Percentiles rank a stretch among this genome's conserved stretches.
Evolutionary conservation across 495 filamentous ascomycete species (phyloP).

Genomic region (Talaromyces trachyspermus): DNA sequence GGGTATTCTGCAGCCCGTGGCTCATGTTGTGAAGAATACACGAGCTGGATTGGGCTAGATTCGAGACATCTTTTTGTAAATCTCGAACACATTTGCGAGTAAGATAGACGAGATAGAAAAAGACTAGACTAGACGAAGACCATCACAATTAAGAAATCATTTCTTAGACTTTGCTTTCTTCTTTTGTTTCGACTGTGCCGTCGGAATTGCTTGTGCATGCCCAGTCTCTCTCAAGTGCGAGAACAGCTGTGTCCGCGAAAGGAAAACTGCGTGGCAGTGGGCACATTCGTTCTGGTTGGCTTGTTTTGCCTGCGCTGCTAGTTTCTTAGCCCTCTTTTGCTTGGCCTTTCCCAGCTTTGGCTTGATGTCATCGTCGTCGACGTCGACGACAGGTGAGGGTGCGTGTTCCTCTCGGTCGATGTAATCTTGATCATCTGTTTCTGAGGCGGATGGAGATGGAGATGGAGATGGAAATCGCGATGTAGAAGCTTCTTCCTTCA

Average conservation of each 20-base stretch:
- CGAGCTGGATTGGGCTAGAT: slow-evolving; percentile 73
- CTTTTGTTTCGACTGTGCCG: slow-evolving; percentile 13
- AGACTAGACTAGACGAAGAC: background rate
- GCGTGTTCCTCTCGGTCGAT: slow-evolving; percentile 10
- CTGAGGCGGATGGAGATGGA: slow-evolving; percentile 1
- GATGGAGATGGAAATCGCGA: background rate
- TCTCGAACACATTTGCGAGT: background rate
- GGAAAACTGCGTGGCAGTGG: slow-evolving; percentile 52
- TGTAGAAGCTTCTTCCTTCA: background rate
- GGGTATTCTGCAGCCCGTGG: slow-evolving; percentile 78
- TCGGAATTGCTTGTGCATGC: slow-evolving; percentile 47
- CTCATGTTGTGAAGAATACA: slow-evolving; percentile 78
- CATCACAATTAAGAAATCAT: slow-evolving; percentile 1
- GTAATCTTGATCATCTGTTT: slow-evolving; percentile 36
- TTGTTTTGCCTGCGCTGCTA: slow-evolving; percentile 48
- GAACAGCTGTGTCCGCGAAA: slow-evolving; percentile 64
- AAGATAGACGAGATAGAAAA: background rate
- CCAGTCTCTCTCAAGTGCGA: slow-evolving; percentile 58
- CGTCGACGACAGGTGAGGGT: background rate
- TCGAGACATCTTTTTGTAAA: background rate
- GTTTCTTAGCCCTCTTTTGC: slow-evolving; percentile 75
- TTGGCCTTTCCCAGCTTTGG: slow-evolving; percentile 80
- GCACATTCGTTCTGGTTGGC: slow-evolving; percentile 41
- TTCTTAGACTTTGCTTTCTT: slow-evolving; percentile 21
- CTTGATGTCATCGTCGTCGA: background rate